Evolutionary conservation across 2,329 filamentous ascomycete genomes (phyloP).

Genomic region (Boeremia exigua): DNA sequence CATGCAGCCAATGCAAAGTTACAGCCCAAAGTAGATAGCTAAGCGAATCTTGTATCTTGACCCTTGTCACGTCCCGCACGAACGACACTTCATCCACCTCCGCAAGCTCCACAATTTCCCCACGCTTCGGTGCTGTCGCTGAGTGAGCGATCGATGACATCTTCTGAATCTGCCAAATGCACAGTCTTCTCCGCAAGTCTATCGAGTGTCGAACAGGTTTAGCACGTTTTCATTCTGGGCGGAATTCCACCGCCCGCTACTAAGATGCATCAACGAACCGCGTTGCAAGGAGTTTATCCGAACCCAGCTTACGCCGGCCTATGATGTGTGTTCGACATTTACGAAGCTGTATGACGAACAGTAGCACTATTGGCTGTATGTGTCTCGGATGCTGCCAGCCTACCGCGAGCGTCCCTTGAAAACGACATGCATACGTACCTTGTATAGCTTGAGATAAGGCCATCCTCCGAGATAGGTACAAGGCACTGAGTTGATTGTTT

Average conservation of each 20-base stretch:
- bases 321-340: conserved; percentile 17
- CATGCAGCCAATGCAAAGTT: conserved; percentile 32
- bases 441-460: conserved; percentile 38
- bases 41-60: conserved; percentile 30
- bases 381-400: conserved; percentile 28
- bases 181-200: background rate
- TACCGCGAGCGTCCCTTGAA: conserved; percentile 23
- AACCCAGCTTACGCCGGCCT: conserved; percentile 10
- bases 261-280: conserved; percentile 11
- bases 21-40: conserved; percentile 29
- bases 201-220: background rate
- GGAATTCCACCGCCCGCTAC: conserved; percentile 13
- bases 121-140: conserved; percentile 19
- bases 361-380: conserved; percentile 25
- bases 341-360: background rate
- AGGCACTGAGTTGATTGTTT: conserved; percentile 27
- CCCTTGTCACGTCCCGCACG: conserved; percentile 21
- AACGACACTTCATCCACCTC: conserved; percentile 29
- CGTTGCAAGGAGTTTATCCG: background rate
- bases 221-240: background rate
- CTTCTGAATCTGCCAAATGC: conserved; percentile 3
- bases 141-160: conserved; percentile 11
- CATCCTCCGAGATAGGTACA: conserved; percentile 18
- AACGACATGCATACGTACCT: conserved; percentile 7
- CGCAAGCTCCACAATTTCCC: conserved; percentile 25